Percentiles rank a stretch among this genome's conserved stretches.
Evolutionary conservation across 495 filamentous ascomycete species (phyloP).

Genomic region (Extremus antarcticus): DNA sequence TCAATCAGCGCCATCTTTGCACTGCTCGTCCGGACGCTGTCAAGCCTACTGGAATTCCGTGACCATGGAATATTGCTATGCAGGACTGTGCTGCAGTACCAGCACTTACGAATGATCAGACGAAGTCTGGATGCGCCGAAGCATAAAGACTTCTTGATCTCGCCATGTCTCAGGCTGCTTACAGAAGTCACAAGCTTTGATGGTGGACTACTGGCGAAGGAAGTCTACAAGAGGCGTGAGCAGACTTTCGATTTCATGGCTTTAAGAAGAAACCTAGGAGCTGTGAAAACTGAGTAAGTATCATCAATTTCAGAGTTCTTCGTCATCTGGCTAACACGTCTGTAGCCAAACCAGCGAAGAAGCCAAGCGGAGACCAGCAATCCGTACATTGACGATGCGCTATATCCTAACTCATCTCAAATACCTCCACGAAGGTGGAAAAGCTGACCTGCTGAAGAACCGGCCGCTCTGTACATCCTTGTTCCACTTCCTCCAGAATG

Average conservation of each 20-base stretch:
- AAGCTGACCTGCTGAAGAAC: conserved; percentile 64
- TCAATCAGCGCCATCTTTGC: conserved; percentile 64
- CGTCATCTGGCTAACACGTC: background rate
- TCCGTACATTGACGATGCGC: conserved; percentile 63
- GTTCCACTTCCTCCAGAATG: conserved; percentile 58
- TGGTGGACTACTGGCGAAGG: conserved; percentile 62
- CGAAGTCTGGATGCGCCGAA: conserved; percentile 61
- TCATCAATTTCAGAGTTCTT: background rate
- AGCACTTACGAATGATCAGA: conserved; percentile 60
- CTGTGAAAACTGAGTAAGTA: conserved; percentile 28
- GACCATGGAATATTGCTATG: conserved; percentile 61
- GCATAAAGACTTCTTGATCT: conserved; percentile 73
- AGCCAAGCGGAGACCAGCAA: conserved; percentile 50
- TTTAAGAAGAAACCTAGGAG: conserved; percentile 51
- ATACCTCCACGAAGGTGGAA: conserved; percentile 57
- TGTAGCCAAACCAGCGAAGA: conserved; percentile 34
- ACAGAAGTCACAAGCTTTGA: conserved; percentile 70
- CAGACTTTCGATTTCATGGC: conserved; percentile 56
- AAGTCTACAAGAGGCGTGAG: conserved; percentile 56
- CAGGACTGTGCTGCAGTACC: conserved; percentile 59
- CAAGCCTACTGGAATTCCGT: conserved; percentile 55
- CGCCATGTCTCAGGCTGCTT: conserved; percentile 67
- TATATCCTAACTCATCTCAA: conserved; percentile 66
- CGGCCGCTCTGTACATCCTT: conserved; percentile 57
- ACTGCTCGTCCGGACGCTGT: conserved; percentile 63